Percentiles rank a stretch among this genome's conserved stretches.
Conservation (phyloP, 176 grass and related monocot genomes). For the Rhynchospora pubera region DNA sequence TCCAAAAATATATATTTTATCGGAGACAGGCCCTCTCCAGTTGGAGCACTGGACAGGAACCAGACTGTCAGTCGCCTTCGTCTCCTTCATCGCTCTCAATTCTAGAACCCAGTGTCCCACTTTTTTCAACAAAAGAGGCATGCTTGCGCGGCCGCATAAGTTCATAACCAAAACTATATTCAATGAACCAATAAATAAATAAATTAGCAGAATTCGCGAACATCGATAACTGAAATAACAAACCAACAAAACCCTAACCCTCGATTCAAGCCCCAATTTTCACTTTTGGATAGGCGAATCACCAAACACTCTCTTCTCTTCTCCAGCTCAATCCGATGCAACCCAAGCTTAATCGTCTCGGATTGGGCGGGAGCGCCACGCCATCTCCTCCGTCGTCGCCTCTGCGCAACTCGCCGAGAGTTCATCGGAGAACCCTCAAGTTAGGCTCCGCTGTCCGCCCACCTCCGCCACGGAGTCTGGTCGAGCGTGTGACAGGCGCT, state of each 20-base stretch:
- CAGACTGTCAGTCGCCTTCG: neutral
- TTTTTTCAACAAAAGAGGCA: constrained; percentile 6
- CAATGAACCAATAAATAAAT: neutral
- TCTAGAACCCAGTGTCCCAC: constrained; percentile 7
- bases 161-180: neutral
- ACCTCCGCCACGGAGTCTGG: constrained; percentile 1
- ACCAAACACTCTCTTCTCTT: neutral
- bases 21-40: neutral
- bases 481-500: constrained; percentile 38
- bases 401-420: constrained; percentile 43
- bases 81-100: neutral
- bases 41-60: neutral
- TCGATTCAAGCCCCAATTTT: neutral
- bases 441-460: neutral
- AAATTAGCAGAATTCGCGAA: neutral
- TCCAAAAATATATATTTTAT: too few species aligned
- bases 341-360: constrained; percentile 62
- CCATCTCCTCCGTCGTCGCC: constrained; percentile 70
- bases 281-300: neutral
- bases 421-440: constrained; percentile 38
- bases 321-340: constrained; percentile 38
- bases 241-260: neutral
- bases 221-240: neutral
- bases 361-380: constrained; percentile 32
- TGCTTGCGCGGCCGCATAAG: neutral